Conservation (phyloP, 2,329 filamentous ascomycete genomes). For the Pestalotiopsis sp. region DNA sequence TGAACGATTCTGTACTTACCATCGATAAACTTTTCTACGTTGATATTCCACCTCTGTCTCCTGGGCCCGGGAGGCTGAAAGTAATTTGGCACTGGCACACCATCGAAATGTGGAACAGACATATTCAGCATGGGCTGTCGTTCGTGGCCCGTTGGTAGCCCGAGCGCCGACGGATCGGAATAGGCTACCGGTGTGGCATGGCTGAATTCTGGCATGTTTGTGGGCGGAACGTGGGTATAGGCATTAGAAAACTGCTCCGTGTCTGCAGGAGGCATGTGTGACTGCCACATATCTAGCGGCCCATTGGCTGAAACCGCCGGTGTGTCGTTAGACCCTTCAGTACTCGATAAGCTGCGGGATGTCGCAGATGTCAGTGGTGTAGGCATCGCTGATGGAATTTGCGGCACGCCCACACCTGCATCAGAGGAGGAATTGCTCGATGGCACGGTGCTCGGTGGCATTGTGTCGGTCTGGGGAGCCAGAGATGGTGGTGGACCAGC, state of each 20-base stretch:
- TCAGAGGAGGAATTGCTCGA: not conserved
- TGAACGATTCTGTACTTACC: constrained; percentile 26
- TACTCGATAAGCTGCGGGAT: not conserved
- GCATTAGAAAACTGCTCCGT: not conserved
- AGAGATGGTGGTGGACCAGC: constrained; percentile 1
- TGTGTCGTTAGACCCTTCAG: constrained; percentile 12
- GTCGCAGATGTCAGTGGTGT: not conserved
- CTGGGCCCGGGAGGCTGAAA: not conserved
- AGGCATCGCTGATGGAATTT: not conserved
- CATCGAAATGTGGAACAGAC: not conserved
- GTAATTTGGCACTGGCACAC: not conserved
- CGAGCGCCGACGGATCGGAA: not conserved
- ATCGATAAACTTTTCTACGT: constrained; percentile 30
- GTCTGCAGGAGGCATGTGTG: not conserved
- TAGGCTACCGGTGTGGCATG: not conserved
- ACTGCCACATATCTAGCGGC: not conserved
- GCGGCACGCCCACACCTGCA: not conserved
- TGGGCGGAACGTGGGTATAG: not conserved
- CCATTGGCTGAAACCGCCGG: constrained; percentile 8
- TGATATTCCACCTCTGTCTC: constrained; percentile 19
- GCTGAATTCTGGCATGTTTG: not conserved
- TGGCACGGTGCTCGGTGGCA: not conserved
- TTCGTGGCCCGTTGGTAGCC: not conserved
- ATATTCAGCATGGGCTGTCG: not conserved
- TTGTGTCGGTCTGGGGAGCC: not conserved